phyloP scores from a whole-genome alignment of 331 rosid species.

The Spiraea crenata region DNA sequence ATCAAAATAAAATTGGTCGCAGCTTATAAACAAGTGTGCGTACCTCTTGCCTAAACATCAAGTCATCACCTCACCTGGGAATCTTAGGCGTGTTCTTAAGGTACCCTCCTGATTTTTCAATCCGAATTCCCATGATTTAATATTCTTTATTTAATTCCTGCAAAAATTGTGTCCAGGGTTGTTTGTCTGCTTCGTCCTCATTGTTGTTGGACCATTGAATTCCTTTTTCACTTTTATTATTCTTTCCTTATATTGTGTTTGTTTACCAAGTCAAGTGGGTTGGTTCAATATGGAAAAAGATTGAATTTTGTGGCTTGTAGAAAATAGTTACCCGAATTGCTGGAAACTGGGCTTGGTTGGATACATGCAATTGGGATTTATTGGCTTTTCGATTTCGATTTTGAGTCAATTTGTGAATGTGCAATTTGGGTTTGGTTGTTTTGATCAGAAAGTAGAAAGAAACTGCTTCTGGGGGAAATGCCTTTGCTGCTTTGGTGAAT shows the following conservation, averaged over 20 bases:
- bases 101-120: constrained; percentile 20
- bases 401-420: constrained; percentile 10
- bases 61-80: constrained; percentile 24
- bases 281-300: constrained; percentile 18
- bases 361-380: constrained; percentile 38
- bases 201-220: constrained; percentile 26
- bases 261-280: constrained; percentile 53
- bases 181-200: constrained; percentile 22
- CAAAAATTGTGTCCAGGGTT: constrained; percentile 12
- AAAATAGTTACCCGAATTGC: constrained; percentile 29
- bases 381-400: constrained; percentile 34
- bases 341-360: constrained; percentile 31
- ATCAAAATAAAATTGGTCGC: neutral
- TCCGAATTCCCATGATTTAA: neutral
- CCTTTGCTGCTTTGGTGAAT: constrained; percentile 41
- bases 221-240: constrained; percentile 16
- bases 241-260: constrained; percentile 22
- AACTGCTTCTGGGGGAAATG: constrained; percentile 28
- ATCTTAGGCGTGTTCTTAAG: constrained; percentile 27
- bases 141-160: constrained; percentile 1
- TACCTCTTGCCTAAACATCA: constrained; percentile 12
- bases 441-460: constrained; percentile 32
- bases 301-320: constrained; percentile 33
- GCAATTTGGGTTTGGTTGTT: constrained; percentile 15
- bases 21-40: constrained; percentile 6